A percentile compares a stretch with the other conserved stretches of the same genome.
phyloP scores from a whole-genome alignment of 2,329 filamentous ascomycete species.

The Sporothrix pallida region DNA sequence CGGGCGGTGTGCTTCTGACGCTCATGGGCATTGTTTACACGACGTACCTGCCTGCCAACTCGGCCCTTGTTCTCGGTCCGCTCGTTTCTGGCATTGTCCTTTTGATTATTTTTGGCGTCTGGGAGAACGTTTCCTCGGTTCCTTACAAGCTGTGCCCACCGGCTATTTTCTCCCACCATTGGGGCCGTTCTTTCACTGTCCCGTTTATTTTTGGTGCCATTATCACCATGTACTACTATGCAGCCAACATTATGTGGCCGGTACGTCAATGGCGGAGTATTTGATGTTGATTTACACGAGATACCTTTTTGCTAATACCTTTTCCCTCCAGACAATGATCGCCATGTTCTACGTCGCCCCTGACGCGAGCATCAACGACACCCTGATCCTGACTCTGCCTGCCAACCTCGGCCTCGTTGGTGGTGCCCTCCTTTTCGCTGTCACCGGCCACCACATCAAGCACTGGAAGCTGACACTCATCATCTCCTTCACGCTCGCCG shows the following conservation, averaged over 20 bases:
- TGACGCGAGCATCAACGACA: constrained; percentile 45
- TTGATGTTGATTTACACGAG: too few relatives aligned
- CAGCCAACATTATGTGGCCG: constrained; percentile 51
- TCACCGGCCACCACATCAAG: constrained; percentile 51
- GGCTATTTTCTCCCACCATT: constrained; percentile 51
- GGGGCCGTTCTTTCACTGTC: constrained; percentile 54
- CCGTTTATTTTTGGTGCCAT: constrained; percentile 53
- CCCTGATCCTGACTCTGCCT: constrained; percentile 49
- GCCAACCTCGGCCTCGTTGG: constrained; percentile 53
- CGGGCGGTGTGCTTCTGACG: constrained; percentile 46
- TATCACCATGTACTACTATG: constrained; percentile 60
- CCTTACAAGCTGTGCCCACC: constrained; percentile 52
- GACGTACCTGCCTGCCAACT: constrained; percentile 45
- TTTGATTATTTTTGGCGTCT: constrained; percentile 47
- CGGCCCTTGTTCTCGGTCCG: constrained; percentile 47
- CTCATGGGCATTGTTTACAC: constrained; percentile 51
- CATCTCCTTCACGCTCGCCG: constrained; percentile 52
- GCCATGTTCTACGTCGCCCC: constrained; percentile 50
- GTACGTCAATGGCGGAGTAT: not conserved
- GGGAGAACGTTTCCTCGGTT: constrained; percentile 48
- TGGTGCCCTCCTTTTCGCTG: constrained; percentile 50
- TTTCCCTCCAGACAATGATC: constrained; percentile 51
- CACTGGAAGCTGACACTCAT: constrained; percentile 57
- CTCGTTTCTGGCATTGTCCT: constrained; percentile 47
- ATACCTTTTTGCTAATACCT: too few relatives aligned